phyloP scores from a whole-genome alignment of 2,329 filamentous ascomycete genomes.

The Aspergillus sp. region DNA sequence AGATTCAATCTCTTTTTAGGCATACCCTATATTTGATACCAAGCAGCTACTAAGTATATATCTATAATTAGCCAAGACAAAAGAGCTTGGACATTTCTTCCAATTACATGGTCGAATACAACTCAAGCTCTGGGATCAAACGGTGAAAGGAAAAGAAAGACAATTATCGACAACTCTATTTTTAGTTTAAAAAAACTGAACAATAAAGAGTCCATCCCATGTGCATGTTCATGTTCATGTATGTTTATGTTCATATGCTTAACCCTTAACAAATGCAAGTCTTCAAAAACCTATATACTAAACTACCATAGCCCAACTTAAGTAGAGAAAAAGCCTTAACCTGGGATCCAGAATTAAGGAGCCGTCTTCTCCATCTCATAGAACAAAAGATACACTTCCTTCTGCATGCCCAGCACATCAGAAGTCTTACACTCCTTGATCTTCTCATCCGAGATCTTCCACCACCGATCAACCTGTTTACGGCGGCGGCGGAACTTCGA shows the following conservation, averaged over 20 bases:
- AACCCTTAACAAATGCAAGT: not conserved
- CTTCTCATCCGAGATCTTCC: conserved; percentile 97
- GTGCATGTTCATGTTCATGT: not conserved
- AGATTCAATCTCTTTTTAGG: no score
- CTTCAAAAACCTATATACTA: not conserved
- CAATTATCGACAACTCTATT: not conserved
- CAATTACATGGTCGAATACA: not conserved
- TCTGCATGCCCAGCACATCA: conserved; percentile 90
- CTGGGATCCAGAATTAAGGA: not conserved
- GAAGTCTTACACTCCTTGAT: conserved; percentile 90
- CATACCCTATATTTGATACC: no score
- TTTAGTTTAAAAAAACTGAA: not conserved
- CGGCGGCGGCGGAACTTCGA: conserved; percentile 57
- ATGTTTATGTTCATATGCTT: not conserved
- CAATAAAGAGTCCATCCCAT: not conserved
- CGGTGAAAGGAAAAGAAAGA: not conserved
- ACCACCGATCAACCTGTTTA: conserved; percentile 76
- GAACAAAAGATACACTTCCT: conserved; percentile 93
- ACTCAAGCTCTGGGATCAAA: not conserved
- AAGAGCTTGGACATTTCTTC: not conserved
- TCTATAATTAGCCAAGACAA: not conserved
- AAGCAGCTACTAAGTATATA: no score
- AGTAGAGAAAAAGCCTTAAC: not conserved
- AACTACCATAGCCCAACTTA: no score
- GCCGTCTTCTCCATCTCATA: conserved; percentile 73